Conservation (phyloP, 257 asterid genomes). For the Paraleonurus japonicus region DNA sequence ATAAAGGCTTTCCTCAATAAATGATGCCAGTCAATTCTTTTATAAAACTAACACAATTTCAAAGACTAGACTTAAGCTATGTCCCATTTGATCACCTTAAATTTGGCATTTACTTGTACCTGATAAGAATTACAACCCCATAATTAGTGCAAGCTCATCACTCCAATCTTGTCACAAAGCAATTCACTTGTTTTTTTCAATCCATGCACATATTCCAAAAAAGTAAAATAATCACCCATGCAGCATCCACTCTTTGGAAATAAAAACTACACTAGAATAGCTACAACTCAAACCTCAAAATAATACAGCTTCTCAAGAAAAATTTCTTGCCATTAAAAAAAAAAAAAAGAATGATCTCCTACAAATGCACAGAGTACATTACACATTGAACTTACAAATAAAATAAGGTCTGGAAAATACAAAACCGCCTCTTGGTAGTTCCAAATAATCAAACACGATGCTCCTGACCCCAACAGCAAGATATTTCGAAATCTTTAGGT, state of each 20-base stretch:
- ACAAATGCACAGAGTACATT: background rate
- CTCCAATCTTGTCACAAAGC: slow-evolving; percentile 1
- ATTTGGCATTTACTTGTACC: background rate
- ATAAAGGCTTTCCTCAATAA: background rate
- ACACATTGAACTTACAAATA: slow-evolving; percentile 7
- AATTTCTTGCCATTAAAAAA: background rate
- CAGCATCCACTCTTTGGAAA: slow-evolving; percentile 1
- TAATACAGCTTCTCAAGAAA: background rate
- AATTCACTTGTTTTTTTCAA: slow-evolving; percentile 8
- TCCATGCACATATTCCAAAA: slow-evolving; percentile 5
- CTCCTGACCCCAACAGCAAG: slow-evolving; percentile 15
- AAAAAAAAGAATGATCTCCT: background rate
- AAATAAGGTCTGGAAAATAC: slow-evolving; percentile 4
- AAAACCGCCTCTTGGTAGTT: background rate
- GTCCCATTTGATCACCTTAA: slow-evolving; percentile 1
- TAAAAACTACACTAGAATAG: background rate
- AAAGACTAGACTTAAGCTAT: slow-evolving; percentile 12
- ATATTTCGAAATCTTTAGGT: background rate
- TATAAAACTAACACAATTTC: background rate
- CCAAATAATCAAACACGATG: background rate
- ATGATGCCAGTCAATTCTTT: slow-evolving; percentile 5
- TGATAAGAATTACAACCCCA: background rate
- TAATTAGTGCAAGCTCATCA: slow-evolving; percentile 2
- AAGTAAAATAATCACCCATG: background rate
- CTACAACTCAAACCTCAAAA: slow-evolving; percentile 1